A percentile compares a stretch with the other conserved stretches of the same genome.
These are phyloP conservation scores for Fusarium hostae DNA, from an alignment of 2,329 filamentous ascomycete genomes.

Conservation along the genomic window DNA sequence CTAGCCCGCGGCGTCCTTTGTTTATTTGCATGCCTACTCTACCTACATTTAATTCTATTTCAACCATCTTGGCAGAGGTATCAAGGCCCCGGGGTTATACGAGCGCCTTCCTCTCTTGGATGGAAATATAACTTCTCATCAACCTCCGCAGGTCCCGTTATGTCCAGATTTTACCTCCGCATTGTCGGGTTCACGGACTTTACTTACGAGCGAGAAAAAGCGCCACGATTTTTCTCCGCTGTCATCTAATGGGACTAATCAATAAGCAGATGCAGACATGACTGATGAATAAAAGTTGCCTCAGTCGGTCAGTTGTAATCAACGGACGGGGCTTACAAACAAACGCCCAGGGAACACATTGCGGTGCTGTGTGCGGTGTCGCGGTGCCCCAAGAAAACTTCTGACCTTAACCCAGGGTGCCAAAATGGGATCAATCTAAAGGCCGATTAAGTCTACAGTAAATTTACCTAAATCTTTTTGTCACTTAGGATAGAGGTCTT, in stretches of 20 bases:
- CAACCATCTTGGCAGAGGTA: not conserved
- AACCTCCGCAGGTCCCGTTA: constrained; percentile 24
- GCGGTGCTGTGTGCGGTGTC: constrained; percentile 21
- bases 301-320: constrained; percentile 6
- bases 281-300: not conserved
- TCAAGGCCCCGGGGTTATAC: not conserved
- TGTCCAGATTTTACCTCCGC: constrained; percentile 28
- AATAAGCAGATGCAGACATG: not conserved
- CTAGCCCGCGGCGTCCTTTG: not conserved
- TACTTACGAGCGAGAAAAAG: constrained; percentile 36
- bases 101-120: constrained; percentile 33
- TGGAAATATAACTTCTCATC: constrained; percentile 4
- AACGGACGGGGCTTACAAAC: constrained; percentile 20
- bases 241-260: not conserved
- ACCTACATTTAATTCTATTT: not conserved
- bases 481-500: not conserved
- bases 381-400: constrained; percentile 2
- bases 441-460: not conserved
- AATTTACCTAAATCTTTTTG: not conserved
- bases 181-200: constrained; percentile 42
- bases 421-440: not conserved
- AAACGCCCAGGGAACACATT: constrained; percentile 1
- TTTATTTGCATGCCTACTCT: not conserved
- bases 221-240: constrained; percentile 18
- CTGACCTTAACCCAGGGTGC: not conserved